These are phyloP conservation scores for Zelonia costaricensis DNA, from an alignment of 208 protist genomes.

Conservation along the genomic window DNA sequence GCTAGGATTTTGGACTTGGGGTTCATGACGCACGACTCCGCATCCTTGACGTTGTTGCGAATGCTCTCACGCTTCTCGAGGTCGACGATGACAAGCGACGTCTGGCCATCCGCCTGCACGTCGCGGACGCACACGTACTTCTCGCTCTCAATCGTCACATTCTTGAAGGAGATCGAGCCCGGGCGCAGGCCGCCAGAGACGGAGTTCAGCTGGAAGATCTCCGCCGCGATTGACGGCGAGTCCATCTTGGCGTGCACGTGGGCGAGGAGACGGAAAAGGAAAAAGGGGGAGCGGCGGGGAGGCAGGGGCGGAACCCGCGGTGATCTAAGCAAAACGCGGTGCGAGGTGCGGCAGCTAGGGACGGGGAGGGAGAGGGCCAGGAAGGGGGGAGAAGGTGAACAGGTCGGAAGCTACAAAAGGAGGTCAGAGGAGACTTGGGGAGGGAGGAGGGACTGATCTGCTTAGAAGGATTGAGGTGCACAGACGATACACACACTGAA, in stretches of 20 bases:
- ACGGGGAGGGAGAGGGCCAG: too few relatives aligned
- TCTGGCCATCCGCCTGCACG: conserved; percentile 79
- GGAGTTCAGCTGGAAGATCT: conserved; percentile 89
- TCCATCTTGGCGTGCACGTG: conserved; percentile 36
- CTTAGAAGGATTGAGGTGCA: too few relatives aligned
- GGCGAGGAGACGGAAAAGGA: neutral
- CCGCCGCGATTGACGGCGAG: conserved; percentile 40
- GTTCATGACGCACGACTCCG: conserved; percentile 99
- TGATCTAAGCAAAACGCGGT: too few relatives aligned
- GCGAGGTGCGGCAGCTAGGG: too few relatives aligned
- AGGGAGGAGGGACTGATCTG: too few relatives aligned
- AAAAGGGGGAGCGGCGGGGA: neutral
- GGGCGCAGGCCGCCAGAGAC: conserved; percentile 92
- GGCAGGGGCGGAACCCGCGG: too few relatives aligned
- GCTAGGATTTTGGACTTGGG: conserved; percentile 97
- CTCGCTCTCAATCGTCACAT: conserved; percentile 97
- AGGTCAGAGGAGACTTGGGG: too few relatives aligned
- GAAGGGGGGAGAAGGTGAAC: too few relatives aligned
- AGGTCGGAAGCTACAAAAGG: too few relatives aligned
- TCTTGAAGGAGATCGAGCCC: conserved; percentile 95
- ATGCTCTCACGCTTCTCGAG: conserved; percentile 95
- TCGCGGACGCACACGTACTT: conserved; percentile 98
- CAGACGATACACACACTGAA: too few relatives aligned
- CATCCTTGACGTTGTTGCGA: conserved; percentile 96
- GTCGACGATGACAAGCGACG: conserved; percentile 93